Evolutionary conservation across 208 protist species (phyloP).

Genomic region (Novymonas esmeraldas): DNA sequence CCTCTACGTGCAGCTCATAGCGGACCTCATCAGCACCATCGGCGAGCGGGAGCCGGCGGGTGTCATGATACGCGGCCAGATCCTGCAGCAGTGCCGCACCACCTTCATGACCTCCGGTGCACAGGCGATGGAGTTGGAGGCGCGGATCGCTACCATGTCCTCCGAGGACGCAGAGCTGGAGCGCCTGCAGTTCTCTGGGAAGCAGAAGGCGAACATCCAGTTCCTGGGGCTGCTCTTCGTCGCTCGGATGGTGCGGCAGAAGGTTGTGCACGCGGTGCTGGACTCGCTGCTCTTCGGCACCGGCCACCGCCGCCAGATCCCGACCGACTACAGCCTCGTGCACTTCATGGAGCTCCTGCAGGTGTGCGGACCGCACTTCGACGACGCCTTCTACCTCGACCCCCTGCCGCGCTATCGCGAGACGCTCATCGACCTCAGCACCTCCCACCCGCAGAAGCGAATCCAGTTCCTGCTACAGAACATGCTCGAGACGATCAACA

Average conservation of each 20-base stretch:
- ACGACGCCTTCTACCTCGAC: conserved; percentile 42
- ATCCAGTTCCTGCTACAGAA: conserved; percentile 84
- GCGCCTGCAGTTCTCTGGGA: conserved; percentile 63
- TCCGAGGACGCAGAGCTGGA: conserved; percentile 64
- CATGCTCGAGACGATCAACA: conserved; percentile 80
- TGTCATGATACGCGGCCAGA: conserved; percentile 65
- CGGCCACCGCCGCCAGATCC: conserved; percentile 57
- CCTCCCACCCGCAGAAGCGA: conserved; percentile 59
- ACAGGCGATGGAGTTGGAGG: conserved; percentile 46
- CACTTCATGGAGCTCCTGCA: conserved; percentile 86
- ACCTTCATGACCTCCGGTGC: conserved; percentile 69
- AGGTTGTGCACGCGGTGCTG: conserved; percentile 67
- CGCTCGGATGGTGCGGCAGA: conserved; percentile 54
- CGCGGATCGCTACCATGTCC: conserved; percentile 44
- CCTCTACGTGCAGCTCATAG: conserved; percentile 83
- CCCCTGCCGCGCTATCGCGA: conserved; percentile 45
- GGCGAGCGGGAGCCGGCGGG: conserved; percentile 70
- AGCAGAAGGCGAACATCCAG: conserved; percentile 88
- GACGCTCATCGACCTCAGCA: conserved; percentile 55
- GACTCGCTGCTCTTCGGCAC: conserved; percentile 76
- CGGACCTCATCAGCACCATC: conserved; percentile 69
- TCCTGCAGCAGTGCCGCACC: conserved; percentile 72
- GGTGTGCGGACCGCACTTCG: conserved; percentile 67
- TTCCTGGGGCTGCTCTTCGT: conserved; percentile 84
- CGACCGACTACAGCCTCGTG: conserved; percentile 69